Evolutionary conservation across 768 basidiomycete species (phyloP).

Genomic region (Mycena capillaripes): DNA sequence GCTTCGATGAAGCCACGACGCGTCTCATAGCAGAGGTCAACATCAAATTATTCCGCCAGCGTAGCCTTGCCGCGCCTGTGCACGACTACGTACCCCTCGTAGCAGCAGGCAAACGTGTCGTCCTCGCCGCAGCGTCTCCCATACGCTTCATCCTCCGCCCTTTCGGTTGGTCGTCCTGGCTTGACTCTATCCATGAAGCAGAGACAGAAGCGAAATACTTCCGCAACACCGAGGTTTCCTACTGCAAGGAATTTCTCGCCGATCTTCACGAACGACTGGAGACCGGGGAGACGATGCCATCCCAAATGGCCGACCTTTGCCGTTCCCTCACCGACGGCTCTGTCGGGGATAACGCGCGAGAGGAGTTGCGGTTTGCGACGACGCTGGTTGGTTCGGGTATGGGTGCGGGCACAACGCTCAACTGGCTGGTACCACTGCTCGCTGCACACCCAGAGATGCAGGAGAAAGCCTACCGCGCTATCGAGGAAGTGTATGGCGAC

Average conservation of each 20-base stretch:
- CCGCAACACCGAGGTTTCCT: conserved; percentile 21
- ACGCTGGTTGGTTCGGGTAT: conserved; percentile 25
- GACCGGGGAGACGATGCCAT: conserved; percentile 17
- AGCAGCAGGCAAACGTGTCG: conserved; percentile 2
- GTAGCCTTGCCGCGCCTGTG: no score
- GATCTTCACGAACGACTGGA: conserved; percentile 27
- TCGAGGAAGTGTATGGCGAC: conserved; percentile 26
- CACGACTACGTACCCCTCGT: conserved; percentile 31
- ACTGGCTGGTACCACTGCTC: conserved; percentile 16
- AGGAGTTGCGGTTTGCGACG: conserved; percentile 26
- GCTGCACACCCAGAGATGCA: conserved; percentile 30
- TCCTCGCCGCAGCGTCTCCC: not conserved
- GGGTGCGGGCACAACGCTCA: conserved; percentile 5
- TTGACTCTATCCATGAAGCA: conserved; percentile 18
- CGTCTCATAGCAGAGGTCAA: conserved; percentile 22
- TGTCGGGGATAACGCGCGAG: conserved; percentile 17
- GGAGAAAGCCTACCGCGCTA: conserved; percentile 20
- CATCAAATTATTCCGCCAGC: conserved; percentile 22
- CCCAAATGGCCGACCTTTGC: conserved; percentile 26
- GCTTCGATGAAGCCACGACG: conserved; percentile 15
- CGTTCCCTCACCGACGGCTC: conserved; percentile 6
- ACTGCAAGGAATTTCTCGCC: conserved; percentile 9
- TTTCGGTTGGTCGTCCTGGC: conserved; percentile 6
- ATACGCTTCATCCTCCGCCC: conserved; percentile 11
- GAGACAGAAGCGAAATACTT: conserved; percentile 15